Conservation (phyloP, 257 asterid genomes). For the Nicotiana paniculata region DNA sequence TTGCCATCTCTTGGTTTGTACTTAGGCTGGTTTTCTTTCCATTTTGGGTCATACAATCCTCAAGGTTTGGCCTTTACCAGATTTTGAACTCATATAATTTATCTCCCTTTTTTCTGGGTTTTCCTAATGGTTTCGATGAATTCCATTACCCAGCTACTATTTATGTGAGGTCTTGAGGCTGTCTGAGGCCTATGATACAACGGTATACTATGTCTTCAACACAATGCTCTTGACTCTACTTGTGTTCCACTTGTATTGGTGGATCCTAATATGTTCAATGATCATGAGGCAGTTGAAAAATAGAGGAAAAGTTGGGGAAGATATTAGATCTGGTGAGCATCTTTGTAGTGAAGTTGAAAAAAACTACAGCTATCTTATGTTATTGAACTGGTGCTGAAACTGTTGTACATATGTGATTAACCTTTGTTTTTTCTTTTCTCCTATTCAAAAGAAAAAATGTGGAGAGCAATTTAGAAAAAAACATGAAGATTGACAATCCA, state of each 20-base stretch:
- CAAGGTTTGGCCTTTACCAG: background rate
- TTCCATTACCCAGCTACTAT: slow-evolving; percentile 51
- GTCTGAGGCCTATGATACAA: slow-evolving; percentile 26
- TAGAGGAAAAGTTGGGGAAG: slow-evolving; percentile 93
- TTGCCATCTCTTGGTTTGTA: slow-evolving; percentile 75
- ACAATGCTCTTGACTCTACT: slow-evolving; percentile 72
- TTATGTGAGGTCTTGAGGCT: slow-evolving; percentile 36
- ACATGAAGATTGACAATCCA: background rate
- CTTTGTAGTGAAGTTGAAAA: background rate
- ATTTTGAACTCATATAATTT: background rate
- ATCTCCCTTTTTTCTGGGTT: slow-evolving; percentile 38
- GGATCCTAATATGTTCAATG: slow-evolving; percentile 86
- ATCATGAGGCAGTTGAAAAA: slow-evolving; percentile 71
- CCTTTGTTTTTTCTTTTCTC: background rate
- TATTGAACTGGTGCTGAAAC: background rate
- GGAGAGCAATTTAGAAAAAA: too few species aligned
- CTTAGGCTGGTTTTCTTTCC: slow-evolving; percentile 86
- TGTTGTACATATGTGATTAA: background rate
- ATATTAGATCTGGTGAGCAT: slow-evolving; percentile 80
- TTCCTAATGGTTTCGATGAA: background rate
- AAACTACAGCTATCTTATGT: background rate
- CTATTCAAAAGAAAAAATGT: background rate
- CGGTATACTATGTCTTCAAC: slow-evolving; percentile 70
- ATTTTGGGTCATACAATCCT: slow-evolving; percentile 46
- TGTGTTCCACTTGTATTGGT: slow-evolving; percentile 91